These are phyloP conservation scores for Salvia hispanica DNA, from an alignment of 257 asterid species.

Conservation along the genomic window DNA sequence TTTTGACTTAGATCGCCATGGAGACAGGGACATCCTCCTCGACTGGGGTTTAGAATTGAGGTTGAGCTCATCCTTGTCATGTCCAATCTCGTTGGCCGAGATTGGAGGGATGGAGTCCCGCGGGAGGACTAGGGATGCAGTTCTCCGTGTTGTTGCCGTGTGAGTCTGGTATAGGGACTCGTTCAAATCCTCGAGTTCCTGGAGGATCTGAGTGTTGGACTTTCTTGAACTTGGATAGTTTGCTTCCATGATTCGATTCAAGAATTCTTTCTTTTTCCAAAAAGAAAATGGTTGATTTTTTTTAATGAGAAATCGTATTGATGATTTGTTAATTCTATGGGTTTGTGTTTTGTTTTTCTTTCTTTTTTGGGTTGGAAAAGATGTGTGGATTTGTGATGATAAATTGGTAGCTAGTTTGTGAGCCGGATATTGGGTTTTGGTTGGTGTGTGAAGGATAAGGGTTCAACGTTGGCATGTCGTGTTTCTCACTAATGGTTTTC, in stretches of 20 bases:
- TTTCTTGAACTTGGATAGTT: conserved; percentile 40
- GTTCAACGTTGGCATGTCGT: conserved; percentile 34
- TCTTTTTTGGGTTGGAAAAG: conserved; percentile 39
- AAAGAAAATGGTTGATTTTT: not conserved
- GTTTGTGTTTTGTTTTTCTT: not conserved
- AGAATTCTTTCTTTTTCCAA: too few relatives aligned
- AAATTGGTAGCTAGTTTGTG: conserved; percentile 42
- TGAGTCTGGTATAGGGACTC: conserved; percentile 63
- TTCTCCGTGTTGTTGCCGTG: conserved; percentile 46
- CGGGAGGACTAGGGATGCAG: conserved; percentile 75
- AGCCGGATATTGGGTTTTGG: conserved; percentile 56
- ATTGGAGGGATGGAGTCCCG: conserved; percentile 58
- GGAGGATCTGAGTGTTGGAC: conserved; percentile 66
- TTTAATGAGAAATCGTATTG: too few relatives aligned
- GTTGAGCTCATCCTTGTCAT: conserved; percentile 34
- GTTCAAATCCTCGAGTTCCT: conserved; percentile 81
- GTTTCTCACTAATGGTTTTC: too few relatives aligned
- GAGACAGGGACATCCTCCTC: conserved; percentile 78
- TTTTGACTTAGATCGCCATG: conserved; percentile 71
- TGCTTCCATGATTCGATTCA: conserved; percentile 38
- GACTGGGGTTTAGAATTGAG: conserved; percentile 70
- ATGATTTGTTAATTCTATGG: not conserved
- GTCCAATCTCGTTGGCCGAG: conserved; percentile 29
- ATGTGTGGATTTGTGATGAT: conserved; percentile 30
- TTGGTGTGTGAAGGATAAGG: conserved; percentile 65